Percentiles rank a stretch among this genome's conserved stretches.
These are phyloP conservation scores for Singerocomus inundabilis DNA, from an alignment of 1,284 basidiomycete species.

Conservation along the genomic window DNA sequence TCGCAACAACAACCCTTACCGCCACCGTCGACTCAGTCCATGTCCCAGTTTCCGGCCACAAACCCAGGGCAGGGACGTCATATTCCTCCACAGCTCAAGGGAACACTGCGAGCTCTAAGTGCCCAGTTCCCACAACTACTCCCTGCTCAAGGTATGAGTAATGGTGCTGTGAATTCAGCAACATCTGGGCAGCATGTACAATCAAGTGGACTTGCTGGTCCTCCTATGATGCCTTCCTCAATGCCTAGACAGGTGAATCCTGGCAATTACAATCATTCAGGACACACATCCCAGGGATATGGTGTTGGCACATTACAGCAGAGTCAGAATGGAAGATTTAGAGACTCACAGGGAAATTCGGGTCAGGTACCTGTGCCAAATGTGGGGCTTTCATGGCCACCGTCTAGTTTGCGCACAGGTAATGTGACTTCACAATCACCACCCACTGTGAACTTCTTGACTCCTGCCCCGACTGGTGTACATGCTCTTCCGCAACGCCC, in stretches of 20 bases:
- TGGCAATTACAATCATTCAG: not conserved
- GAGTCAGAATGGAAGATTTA: not conserved
- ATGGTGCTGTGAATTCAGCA: not conserved
- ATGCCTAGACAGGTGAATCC: not conserved
- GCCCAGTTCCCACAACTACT: slow-evolving; percentile 18
- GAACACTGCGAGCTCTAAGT: slow-evolving; percentile 15
- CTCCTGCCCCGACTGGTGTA: not conserved
- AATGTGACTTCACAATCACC: slow-evolving; percentile 7
- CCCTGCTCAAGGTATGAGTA: slow-evolving; percentile 4
- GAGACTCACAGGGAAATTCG: not conserved
- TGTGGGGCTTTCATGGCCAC: not conserved
- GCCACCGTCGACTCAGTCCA: not conserved
- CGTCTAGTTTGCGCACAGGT: slow-evolving; percentile 5
- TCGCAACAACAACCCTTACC: slow-evolving; percentile 2
- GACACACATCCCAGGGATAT: slow-evolving; percentile 2
- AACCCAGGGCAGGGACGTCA: slow-evolving; percentile 7
- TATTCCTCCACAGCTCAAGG: slow-evolving; percentile 13
- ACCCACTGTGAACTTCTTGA: not conserved
- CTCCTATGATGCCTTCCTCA: not conserved
- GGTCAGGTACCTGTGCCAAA: not conserved
- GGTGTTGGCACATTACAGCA: slow-evolving; percentile 5
- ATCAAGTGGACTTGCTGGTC: not conserved
- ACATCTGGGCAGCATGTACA: slow-evolving; percentile 1
- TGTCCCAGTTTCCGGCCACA: not conserved
- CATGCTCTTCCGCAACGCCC: slow-evolving; percentile 25